Evolutionary conservation across 306 rosid genomes (phyloP), one percentile per base, ranked within the genome.

Genomic region (Casuarina cunninghamiana): DNA sequence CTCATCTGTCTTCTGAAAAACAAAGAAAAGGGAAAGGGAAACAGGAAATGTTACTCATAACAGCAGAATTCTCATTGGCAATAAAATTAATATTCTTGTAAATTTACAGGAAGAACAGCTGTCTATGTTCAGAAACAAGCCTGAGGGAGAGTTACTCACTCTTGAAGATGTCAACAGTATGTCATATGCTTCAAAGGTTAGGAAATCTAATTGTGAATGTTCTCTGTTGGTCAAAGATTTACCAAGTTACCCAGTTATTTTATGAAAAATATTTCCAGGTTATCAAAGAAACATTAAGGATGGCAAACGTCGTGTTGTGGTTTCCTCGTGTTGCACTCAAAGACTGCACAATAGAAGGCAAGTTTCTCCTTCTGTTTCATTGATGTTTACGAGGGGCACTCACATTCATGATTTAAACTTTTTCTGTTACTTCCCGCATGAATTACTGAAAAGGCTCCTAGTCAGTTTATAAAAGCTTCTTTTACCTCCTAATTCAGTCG

Each of bases 281-380:
- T 53, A 84, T 89, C 35, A 91, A 91, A 82, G 96, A 91, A 84
- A 89, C 96, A 53, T 77, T 91, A 74, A 89, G 93, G 87, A 86
- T 91, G 91, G 81, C 91, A 11, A 91, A 91, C 68, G 92, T 89
- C 78, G 74, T 89, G 53, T 17, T 86, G 71, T 91, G 97, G 97
- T 88, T 81, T 83, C 94, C 97, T 75, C 93, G 97, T 43, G 87
- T 88, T 57, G 94, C 90, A 46, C 90, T 85, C 35, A 54, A 73
- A 44, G 90, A 91, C 82, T 86, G 92, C 89, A 86, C 73, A 76
- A 82, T 91, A 70, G 87, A 85, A 77, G 97, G 94, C 78, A 83
- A 44, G 79, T 51, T 32, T 55, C 58, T 58, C 82, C 26, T 75
- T 5, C 41, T 35, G 37, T 72, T 74, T 42, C 4, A 63, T 10